Conservation (phyloP, 331 rosid genomes). For the Rosa hybrid region DNA sequence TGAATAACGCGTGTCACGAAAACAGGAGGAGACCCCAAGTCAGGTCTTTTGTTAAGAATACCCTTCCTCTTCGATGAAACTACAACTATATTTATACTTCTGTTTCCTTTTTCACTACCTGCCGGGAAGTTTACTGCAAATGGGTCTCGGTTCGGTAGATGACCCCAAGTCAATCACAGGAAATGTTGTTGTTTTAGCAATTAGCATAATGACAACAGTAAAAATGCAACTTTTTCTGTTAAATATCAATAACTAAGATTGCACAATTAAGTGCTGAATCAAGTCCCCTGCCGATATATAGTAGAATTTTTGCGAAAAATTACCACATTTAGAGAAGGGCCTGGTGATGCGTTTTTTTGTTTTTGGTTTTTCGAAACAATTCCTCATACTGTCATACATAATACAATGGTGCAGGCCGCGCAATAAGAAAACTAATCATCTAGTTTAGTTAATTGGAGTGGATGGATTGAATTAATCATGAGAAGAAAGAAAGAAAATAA, state of each 20-base stretch:
- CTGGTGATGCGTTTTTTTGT: too few relatives aligned
- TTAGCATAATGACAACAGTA: not conserved
- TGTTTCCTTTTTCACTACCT: not conserved
- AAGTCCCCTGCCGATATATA: too few relatives aligned
- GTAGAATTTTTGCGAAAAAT: too few relatives aligned
- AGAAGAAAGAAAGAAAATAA: not conserved
- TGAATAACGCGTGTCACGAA: constrained; percentile 14
- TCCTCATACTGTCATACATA: not conserved
- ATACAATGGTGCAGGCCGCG: not conserved
- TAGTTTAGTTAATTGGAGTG: not conserved
- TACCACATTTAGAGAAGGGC: not conserved
- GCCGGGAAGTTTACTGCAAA: constrained; percentile 4
- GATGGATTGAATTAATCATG: not conserved
- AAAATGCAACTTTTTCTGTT: not conserved
- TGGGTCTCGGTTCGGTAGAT: not conserved
- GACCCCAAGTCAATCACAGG: not conserved
- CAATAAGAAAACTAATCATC: not conserved
- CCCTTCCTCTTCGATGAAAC: constrained; percentile 1
- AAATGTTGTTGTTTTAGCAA: not conserved
- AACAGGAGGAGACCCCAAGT: constrained; percentile 10
- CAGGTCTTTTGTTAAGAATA: constrained; percentile 9
- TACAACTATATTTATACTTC: not conserved
- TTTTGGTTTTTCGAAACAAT: not conserved
- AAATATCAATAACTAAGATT: too few relatives aligned
- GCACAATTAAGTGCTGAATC: too few relatives aligned